These are phyloP conservation scores for Jamesozyma jinghongensis DNA, from an alignment of 805 yeast genomes.

Conservation along the genomic window DNA sequence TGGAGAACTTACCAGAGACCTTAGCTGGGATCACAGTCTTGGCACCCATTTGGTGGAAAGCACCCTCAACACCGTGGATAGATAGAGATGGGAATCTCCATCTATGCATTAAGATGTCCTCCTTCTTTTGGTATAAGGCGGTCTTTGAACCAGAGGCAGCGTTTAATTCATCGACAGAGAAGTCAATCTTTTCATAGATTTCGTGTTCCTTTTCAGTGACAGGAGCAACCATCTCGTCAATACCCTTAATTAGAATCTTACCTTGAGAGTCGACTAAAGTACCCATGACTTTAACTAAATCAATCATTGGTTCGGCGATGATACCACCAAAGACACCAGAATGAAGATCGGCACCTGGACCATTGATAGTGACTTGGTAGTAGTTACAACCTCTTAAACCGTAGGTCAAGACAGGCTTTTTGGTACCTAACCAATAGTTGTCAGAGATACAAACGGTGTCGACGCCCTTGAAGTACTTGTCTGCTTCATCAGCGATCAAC, in stretches of 20 bases:
- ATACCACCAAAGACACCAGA: constrained; percentile 97
- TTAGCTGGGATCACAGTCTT: constrained; percentile 96
- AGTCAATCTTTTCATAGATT: constrained; percentile 80
- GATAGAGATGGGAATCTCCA: constrained; percentile 98
- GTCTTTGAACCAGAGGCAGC: constrained; percentile 85
- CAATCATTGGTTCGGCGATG: constrained; percentile 95
- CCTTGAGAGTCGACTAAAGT: constrained; percentile 76
- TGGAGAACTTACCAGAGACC: constrained; percentile 89
- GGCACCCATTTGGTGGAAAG: constrained; percentile 90
- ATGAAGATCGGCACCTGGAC: constrained; percentile 96
- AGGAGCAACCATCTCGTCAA: constrained; percentile 91
- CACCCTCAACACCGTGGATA: constrained; percentile 96
- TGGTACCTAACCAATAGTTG: constrained; percentile 97
- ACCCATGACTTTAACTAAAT: constrained; percentile 68
- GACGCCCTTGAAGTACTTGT: constrained; percentile 71
- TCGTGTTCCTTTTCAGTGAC: constrained; percentile 70
- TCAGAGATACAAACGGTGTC: constrained; percentile 95
- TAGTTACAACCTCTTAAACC: constrained; percentile 96
- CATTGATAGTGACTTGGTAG: constrained; percentile 71
- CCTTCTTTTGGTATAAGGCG: constrained; percentile 63
- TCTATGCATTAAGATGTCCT: constrained; percentile 89
- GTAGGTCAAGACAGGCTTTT: constrained; percentile 92
- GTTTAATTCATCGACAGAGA: constrained; percentile 73
- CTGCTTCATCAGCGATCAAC: constrained; percentile 71
- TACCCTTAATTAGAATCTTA: constrained; percentile 77